Evolutionary conservation across 2,329 filamentous ascomycete species (phyloP), one percentile per base, ranked within the genome.

Genomic region (Aspergillus udagawae): DNA sequence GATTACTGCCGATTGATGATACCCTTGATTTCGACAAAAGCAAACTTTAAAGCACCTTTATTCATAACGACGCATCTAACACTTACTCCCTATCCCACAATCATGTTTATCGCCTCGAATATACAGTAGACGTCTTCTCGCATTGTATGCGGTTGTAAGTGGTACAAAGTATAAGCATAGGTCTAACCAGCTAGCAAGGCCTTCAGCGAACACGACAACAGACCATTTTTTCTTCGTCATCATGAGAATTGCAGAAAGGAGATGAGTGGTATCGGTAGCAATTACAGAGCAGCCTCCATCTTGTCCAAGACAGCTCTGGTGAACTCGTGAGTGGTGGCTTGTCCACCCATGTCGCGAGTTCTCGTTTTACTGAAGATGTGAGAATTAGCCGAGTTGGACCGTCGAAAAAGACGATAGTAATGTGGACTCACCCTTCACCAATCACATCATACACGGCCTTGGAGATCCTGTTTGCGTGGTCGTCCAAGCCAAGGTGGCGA

Each of bases 401-500:
- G 50, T 35, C 25, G 41, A 49, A 47, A 20, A 23, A 20, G 9
- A 25, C 7, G 29, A 23, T 27, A 41, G 3, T 25, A 35, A 28
- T 28, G 14, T 28, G 14, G 9, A 82, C 88, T 80, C 81, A 94
- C 90, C 91, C 92, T 73, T 97, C 91, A 67, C 89, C 88, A 74
- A 99, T 97, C 58, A 88, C 86, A 74, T 86, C 85, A 73, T 89
- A 88, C 49, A 89, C 85, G 32, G 79, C 80, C 73, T 93, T 93
- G 77, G 91, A 95, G 79, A 97, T 96, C 75, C 94, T 88, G 86
- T 97, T 97, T 72, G 94, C 94, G 77, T 99, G 94, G 77, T 97
- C 92, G 74, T 99, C 93, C 52, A 99, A 89, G 68, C 94, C 94
- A 65, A 99, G 85, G 81, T 99, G 94, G 74, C 94, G 89, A 76